Percentiles rank a stretch among this genome's conserved stretches.
Evolutionary conservation across 2,329 filamentous ascomycete species (phyloP).

Genomic region (Penicillium nordicum): DNA sequence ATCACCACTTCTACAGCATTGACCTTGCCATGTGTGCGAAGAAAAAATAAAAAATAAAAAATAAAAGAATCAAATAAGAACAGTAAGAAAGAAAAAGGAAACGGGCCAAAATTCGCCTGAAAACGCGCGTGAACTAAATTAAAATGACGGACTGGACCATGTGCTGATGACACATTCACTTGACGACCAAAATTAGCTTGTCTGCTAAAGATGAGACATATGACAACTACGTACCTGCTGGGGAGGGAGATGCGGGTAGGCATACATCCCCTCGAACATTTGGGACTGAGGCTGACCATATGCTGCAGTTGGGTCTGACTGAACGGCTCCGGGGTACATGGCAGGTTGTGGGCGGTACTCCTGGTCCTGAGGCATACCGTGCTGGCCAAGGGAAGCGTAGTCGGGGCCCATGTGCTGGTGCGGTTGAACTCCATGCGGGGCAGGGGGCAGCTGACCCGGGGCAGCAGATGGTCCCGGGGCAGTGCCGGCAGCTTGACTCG

Average conservation of each 20-base stretch:
- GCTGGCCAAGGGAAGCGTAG: conserved; percentile 59
- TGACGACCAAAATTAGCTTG: not conserved
- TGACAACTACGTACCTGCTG: conserved; percentile 64
- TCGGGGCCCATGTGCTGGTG: conserved; percentile 53
- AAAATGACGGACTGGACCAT: conserved; percentile 8
- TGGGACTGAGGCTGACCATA: conserved; percentile 72
- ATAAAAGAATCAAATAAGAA: not conserved
- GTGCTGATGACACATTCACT: conserved; percentile 8
- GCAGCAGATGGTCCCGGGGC: conserved; percentile 48
- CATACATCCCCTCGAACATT: conserved; percentile 89
- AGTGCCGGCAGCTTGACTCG: conserved; percentile 48
- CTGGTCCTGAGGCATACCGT: conserved; percentile 64
- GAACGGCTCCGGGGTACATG: conserved; percentile 80
- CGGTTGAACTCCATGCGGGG: conserved; percentile 51
- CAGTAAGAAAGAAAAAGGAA: conserved; percentile 4
- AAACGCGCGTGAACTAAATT: conserved; percentile 10
- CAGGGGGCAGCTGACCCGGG: conserved; percentile 40
- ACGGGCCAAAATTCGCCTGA: conserved; percentile 17
- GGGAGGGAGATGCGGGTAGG: conserved; percentile 72
- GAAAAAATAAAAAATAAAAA: not conserved
- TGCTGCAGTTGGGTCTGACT: conserved; percentile 64
- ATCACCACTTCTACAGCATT: conserved; percentile 9
- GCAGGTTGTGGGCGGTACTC: conserved; percentile 75
- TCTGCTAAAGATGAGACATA: not conserved
- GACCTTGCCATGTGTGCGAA: conserved; percentile 2